These are phyloP conservation scores for Suhomyces wounanorum DNA, from an alignment of 1,139 yeast genomes.

Conservation along the genomic window DNA sequence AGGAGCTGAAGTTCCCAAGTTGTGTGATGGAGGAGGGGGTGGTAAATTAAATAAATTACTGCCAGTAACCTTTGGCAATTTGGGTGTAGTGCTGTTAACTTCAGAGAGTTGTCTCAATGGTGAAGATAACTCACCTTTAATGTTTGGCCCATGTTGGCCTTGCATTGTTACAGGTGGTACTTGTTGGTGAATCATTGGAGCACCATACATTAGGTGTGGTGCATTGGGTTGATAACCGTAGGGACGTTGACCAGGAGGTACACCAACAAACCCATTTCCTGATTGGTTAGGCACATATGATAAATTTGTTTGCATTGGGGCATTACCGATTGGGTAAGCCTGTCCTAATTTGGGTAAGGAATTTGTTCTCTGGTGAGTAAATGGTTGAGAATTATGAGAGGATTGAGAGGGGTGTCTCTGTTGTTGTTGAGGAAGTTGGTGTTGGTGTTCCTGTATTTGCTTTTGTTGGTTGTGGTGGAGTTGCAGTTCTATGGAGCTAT, in stretches of 20 bases:
- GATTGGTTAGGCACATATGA: conserved; percentile 23
- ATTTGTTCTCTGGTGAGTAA: conserved; percentile 20
- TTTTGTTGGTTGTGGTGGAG: conserved; percentile 20
- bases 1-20: conserved; percentile 15
- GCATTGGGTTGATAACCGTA: conserved; percentile 16
- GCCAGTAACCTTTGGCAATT: conserved; percentile 37
- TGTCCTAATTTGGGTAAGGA: conserved; percentile 25
- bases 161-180: conserved; percentile 7
- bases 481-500: conserved; percentile 22
- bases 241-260: conserved; percentile 8
- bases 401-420: conserved; percentile 19
- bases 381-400: conserved; percentile 20
- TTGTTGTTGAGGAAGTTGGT: conserved; percentile 11
- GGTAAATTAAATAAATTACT: conserved; percentile 36
- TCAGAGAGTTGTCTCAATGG: conserved; percentile 35
- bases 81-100: conserved; percentile 32
- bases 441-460: conserved; percentile 20
- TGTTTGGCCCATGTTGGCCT: conserved; percentile 10
- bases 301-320: conserved; percentile 26
- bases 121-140: conserved; percentile 32
- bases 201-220: conserved; percentile 18
- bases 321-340: conserved; percentile 21
- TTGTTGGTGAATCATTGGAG: conserved; percentile 18
- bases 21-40: conserved; percentile 33
- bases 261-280: conserved; percentile 13